Evolutionary conservation across 805 yeast species (phyloP), one percentile per base, ranked within the genome.

Genomic region (Metschnikowia sp.): DNA sequence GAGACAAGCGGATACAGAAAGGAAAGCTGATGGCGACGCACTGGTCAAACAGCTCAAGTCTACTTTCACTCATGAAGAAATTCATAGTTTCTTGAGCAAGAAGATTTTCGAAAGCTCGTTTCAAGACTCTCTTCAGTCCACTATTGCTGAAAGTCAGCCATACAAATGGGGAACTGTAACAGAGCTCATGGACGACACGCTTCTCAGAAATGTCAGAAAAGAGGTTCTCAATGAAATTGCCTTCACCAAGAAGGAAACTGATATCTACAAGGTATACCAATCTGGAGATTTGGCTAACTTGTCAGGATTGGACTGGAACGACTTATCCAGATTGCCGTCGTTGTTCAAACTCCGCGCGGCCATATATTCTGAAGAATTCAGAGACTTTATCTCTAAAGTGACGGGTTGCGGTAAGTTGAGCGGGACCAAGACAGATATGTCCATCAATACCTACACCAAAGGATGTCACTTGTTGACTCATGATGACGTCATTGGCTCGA

Each of bases 401-500:
- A 86, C 97, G 0, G 87, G 87, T 4, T 82, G 95, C 54, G 99
- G 98, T 0, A 86, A 88, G 52, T 69, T 94, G 39, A 86, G 96
- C 55, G 97, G 97, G n/a, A 58, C 76, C 35, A 88, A 89, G 63
- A 90, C 95, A 33, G 99, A 94, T 63, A 84, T 94, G 83, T 84
- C 95, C 51, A 81, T 94, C 55, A 92, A 94, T 62, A 84, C 95
- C 3, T 94, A 94, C 64, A 84, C 86, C 41, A 87, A 88, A 58
- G 95, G 97, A 1, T 94, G 98, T 61, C 99, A 94, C 68, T 72
- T 94, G 48, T 73, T 94, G 52, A 89, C 96, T 4, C 99, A 94
- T 63, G 99, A 94, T 68, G 99, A 94, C 64, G 99, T 94, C 31
- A 94, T 94, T 62, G 99, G 98, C 1, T 84, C 96, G 1, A 76